Evolutionary conservation across 2,329 filamentous ascomycete genomes (phyloP), one percentile per base, ranked within the genome.

Genomic region (Ophiostoma fasciatum): DNA sequence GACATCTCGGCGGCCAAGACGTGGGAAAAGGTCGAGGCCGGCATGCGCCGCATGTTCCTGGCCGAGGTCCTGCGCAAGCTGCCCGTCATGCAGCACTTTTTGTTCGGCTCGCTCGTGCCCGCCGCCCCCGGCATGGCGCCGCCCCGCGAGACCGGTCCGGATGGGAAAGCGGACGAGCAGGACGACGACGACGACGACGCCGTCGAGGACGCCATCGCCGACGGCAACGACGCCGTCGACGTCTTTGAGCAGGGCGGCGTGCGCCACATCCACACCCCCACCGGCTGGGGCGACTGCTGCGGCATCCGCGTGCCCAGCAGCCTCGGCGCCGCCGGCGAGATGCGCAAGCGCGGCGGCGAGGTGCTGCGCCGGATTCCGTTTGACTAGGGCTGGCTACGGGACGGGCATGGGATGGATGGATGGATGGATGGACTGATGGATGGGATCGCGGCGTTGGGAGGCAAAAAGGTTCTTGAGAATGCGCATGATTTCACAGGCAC

Each of bases 81-180:
- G 37, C 90, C 90, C 1, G 88, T 98, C 29, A 96, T 96, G 85
- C 90, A 98, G 59, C 92, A 98, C 56, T 98, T 98, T 49, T 52
- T 98, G 37, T 98, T 98, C 51, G 90, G 90, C 1, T 79, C 76
- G 8, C 58, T 98, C 34, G 67, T 98, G 2, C 78, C 83, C 0
- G 84, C 88, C 0, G 73, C 67, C 0, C 73, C 83, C 17, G 82
- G 74, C 2, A 96, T 98, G 90, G 81, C 74, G 43, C 68, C 64
- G 31, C 72, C 76, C 9, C 31, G 18, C 7, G n/a, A n/a, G n/a
- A n/a, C n/a, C n/a, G n/a, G n/a, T n/a, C n/a, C n/a, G n/a, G n/a
- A n/a, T n/a, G n/a, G n/a, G n/a, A n/a, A n/a, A n/a, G 38, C 29
- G 58, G 59, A 12, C 3, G 21, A 28, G 7, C 57, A 51, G 4